Conservation (phyloP, 2,329 filamentous ascomycete species). For the Cryphonectria japonica region DNA sequence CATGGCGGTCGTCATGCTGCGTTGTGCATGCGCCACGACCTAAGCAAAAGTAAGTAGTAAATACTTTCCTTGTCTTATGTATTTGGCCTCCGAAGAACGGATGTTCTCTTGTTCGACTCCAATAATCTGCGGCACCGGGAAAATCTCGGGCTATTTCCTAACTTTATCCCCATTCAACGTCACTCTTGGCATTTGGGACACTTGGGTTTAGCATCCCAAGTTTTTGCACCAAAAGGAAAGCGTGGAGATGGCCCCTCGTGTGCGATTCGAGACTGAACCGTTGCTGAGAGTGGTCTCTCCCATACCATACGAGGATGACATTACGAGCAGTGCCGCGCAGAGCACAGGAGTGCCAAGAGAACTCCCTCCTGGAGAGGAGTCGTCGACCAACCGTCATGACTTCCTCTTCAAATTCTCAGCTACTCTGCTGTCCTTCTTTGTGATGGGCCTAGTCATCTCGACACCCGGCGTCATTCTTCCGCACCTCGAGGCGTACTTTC, state of each 20-base stretch:
- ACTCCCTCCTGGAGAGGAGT: background rate
- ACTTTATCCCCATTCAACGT: background rate
- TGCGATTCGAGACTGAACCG: background rate
- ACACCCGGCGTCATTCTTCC: conserved; percentile 41
- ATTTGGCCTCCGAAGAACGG: background rate
- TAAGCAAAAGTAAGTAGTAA: background rate
- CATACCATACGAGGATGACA: conserved; percentile 5
- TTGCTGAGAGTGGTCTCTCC: background rate
- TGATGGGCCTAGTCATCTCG: conserved; percentile 36
- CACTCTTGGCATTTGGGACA: background rate
- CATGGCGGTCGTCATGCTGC: background rate
- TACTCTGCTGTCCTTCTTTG: conserved; percentile 32
- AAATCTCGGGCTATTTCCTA: conserved; percentile 5
- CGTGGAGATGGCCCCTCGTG: background rate
- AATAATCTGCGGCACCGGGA: background rate
- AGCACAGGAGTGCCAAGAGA: background rate
- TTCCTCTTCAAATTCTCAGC: conserved; percentile 20
- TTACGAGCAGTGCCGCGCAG: too few relatives aligned
- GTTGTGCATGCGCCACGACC: background rate
- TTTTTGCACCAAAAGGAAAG: background rate
- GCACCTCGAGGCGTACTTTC: conserved; percentile 44
- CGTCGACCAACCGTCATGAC: background rate
- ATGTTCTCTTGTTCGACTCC: background rate
- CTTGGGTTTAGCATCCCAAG: background rate
- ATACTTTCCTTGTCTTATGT: background rate